Percentiles rank a stretch among this genome's conserved stretches.
Conservation (phyloP, 2,329 filamentous ascomycete species). For the Aspergillus sp. region DNA sequence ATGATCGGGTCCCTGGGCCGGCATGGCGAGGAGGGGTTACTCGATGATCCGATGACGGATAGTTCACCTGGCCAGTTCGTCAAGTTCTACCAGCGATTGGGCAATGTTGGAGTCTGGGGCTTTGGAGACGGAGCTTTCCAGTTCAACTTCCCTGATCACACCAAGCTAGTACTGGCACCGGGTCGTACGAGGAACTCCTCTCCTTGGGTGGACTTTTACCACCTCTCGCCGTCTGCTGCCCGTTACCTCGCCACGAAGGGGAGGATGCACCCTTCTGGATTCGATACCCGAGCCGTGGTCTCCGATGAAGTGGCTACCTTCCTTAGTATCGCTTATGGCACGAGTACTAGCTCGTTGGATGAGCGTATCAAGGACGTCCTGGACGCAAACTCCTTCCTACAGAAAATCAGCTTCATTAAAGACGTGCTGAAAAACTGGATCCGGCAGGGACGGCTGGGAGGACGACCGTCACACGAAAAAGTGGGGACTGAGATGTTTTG, state of each 20-base stretch:
- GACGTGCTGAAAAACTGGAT: constrained; percentile 49
- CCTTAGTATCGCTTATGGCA: constrained; percentile 44
- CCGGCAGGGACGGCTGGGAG: constrained; percentile 43
- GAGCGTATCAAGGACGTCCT: constrained; percentile 48
- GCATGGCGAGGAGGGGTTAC: constrained; percentile 41
- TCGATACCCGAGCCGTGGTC: constrained; percentile 47
- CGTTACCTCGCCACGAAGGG: constrained; percentile 47
- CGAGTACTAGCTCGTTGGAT: constrained; percentile 38
- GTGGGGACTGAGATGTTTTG: constrained; percentile 40
- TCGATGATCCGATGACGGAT: constrained; percentile 32
- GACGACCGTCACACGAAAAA: constrained; percentile 29
- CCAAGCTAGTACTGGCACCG: constrained; percentile 54
- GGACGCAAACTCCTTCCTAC: constrained; percentile 49
- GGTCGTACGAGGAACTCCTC: constrained; percentile 44
- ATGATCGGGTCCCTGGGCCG: constrained; percentile 55
- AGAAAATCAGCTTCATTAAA: constrained; percentile 49
- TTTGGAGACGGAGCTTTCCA: constrained; percentile 56
- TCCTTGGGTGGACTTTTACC: constrained; percentile 54
- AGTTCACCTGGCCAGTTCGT: constrained; percentile 46
- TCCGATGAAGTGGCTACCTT: constrained; percentile 48
- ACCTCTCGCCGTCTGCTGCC: constrained; percentile 52
- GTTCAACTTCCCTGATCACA: constrained; percentile 59
- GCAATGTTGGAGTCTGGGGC: constrained; percentile 59
- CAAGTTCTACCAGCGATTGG: constrained; percentile 56
- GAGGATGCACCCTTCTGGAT: constrained; percentile 49